These are phyloP conservation scores for Venturia pyrina DNA, from an alignment of 2,329 filamentous ascomycete species.

Conservation along the genomic window DNA sequence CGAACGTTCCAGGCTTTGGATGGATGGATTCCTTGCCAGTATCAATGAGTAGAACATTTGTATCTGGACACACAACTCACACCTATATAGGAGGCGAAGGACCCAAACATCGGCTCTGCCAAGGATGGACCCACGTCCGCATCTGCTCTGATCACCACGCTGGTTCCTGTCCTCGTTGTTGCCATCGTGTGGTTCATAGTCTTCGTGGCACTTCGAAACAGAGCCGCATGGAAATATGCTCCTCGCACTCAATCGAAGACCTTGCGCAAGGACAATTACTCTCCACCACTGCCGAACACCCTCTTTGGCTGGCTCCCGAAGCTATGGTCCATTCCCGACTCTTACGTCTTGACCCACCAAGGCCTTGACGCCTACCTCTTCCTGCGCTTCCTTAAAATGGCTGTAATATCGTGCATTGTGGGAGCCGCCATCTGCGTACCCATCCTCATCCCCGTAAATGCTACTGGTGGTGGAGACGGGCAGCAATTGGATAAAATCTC, in stretches of 20 bases:
- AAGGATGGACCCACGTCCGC: conserved; percentile 35
- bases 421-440: conserved; percentile 36
- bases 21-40: background rate
- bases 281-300: background rate
- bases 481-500: conserved; percentile 29
- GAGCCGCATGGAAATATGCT: conserved; percentile 29
- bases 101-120: conserved; percentile 13
- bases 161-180: conserved; percentile 36
- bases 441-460: conserved; percentile 37
- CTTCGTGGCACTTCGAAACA: conserved; percentile 38
- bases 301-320: conserved; percentile 43
- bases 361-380: conserved; percentile 40
- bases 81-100: conserved; percentile 6
- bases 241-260: conserved; percentile 20
- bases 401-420: conserved; percentile 31
- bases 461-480: conserved; percentile 27
- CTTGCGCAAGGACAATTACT: background rate
- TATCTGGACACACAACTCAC: background rate
- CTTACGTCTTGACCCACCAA: conserved; percentile 37
- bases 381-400: conserved; percentile 36
- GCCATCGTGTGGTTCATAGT: conserved; percentile 32
- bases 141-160: conserved; percentile 38
- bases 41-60: background rate
- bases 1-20: background rate
- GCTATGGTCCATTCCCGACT: conserved; percentile 33